Evolutionary conservation across 2,329 filamentous ascomycete species (phyloP), one percentile per base, ranked within the genome.

Genomic region (Neofusicoccum parvum): DNA sequence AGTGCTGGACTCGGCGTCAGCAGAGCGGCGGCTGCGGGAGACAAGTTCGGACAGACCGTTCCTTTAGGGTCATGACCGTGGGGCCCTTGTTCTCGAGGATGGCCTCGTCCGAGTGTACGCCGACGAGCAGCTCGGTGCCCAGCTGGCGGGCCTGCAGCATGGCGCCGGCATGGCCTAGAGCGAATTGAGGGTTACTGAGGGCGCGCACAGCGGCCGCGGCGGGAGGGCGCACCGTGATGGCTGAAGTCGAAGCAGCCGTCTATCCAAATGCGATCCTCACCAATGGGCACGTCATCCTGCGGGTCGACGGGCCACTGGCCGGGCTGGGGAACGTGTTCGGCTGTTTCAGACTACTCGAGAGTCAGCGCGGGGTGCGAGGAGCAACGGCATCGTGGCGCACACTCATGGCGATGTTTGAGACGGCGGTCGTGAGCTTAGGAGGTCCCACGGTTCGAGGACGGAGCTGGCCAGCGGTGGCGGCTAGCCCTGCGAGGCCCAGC

Each of bases 201-300:
- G 62, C 11, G 49, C 49, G 62, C n/a, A 27, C n/a, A 48, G 27
- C n/a, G 45, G 11, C 5, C 10, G 56, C 32, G 20, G n/a, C 39
- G 39, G 65, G 36, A 15, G 20, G 43, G 27, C 58, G 70, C 79
- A 92, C 92, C 95, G 78, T 98, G 95, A 78, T 99, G 95, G 81
- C 94, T 96, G 80, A 99, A 99, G 82, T 99, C 95, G 82, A 97
- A 99, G 84, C 95, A 99, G 68, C 95, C 95, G 78, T 99, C 95
- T 32, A 99, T 91, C 96, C 96, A 99, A 73, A 99, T 92, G 70
- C 94, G 89, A 72, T 91, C 88, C 65, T 90, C 84, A 32, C 79
- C 81, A 53, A 89, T 81, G 2, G 80, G 75, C 48, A 86, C 75
- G 73, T 87, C 85, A 46, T 88, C 80, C 76, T 89, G 87, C 11